Conservation (phyloP, 768 basidiomycete genomes). For the Pisolithus sp. region DNA sequence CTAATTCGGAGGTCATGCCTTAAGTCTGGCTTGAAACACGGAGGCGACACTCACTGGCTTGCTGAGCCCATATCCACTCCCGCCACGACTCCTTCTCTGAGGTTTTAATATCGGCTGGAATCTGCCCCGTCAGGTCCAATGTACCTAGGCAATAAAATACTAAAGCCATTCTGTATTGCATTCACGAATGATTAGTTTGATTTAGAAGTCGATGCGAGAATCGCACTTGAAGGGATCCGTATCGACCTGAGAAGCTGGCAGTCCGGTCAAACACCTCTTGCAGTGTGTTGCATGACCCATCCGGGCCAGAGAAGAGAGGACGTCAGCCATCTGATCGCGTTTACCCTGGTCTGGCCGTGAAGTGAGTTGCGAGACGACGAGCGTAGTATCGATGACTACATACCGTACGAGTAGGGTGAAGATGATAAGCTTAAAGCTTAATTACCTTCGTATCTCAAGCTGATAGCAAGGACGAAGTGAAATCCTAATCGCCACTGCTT, state of each 20-base stretch:
- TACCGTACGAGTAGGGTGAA: no score
- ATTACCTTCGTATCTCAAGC: no score
- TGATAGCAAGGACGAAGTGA: no score
- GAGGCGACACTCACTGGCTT: constrained; percentile 43
- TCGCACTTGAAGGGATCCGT: constrained; percentile 67
- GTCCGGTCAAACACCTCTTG: constrained; percentile 59
- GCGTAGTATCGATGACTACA: no score
- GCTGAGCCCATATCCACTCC: constrained; percentile 88
- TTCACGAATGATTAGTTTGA: constrained; percentile 7
- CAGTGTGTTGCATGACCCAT: constrained; percentile 59
- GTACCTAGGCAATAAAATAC: constrained; percentile 86
- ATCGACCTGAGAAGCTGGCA: constrained; percentile 64
- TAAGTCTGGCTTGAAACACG: not conserved
- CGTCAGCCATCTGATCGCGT: constrained; percentile 7
- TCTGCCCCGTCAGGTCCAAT: constrained; percentile 65
- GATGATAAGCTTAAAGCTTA: no score
- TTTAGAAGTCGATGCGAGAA: constrained; percentile 9
- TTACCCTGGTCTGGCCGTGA: not conserved
- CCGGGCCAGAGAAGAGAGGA: constrained; percentile 30
- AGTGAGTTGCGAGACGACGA: no score
- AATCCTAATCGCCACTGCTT: no score
- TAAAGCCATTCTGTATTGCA: constrained; percentile 59
- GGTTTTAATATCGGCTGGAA: constrained; percentile 31
- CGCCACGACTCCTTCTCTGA: constrained; percentile 59
- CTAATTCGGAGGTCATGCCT: constrained; percentile 17